Base-by-base conservation (phyloP, 1,284 basidiomycete species). In the Peniophora sp. region DNA sequence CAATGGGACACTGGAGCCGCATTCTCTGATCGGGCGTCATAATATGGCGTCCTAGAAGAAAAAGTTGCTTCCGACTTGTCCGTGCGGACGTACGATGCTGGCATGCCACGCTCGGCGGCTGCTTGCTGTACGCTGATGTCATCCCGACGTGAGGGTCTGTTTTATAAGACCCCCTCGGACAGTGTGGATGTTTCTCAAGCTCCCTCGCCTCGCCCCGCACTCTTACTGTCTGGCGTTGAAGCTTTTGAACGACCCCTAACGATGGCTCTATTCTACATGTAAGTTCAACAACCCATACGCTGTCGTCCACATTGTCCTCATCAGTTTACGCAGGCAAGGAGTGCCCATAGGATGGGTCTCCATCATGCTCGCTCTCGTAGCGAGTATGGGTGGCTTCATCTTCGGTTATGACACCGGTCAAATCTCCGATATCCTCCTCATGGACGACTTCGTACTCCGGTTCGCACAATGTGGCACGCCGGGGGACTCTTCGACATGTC, bases 401-500 rank as follows among this genome's bases (percentile, higher is more conserved):
- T 85, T 87, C 57, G 83, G 82, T 54, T 85, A 85, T 58, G 85
- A 86, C 63, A 87, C 86, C 1, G 87, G 88, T 41, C 86, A 89
- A 64, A 89, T 91, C 55, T 81, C 79, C 32, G 85, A 88, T 61
- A 83, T 91, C 54, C 69, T 88, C 17, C 69, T 87, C 61, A 89
- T 92, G 85, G 58, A 73, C 2, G 85, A 90, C 66, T 90, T 89
- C 64, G 67, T 76, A 34, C 64, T 72, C 3, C 79, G 85, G 14
- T 89, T 90, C 56, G 83, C 72, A 10, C 63, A 67, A 27, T 82
- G 78, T 57, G 54, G 60, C 1, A 68, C 65, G 17, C 68, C 68
- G 1, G 64, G 66, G 10, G 72, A 70, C 50, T 62, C 59, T 1
- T 53, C 57, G 11, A 71, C 73, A 3, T 84, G 81, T 58, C 52